Percentiles rank a stretch among this genome's conserved stretches.
Evolutionary conservation across 2,329 filamentous ascomycete species (phyloP).

Genomic region (Sclerotinia sclerotiorum): DNA sequence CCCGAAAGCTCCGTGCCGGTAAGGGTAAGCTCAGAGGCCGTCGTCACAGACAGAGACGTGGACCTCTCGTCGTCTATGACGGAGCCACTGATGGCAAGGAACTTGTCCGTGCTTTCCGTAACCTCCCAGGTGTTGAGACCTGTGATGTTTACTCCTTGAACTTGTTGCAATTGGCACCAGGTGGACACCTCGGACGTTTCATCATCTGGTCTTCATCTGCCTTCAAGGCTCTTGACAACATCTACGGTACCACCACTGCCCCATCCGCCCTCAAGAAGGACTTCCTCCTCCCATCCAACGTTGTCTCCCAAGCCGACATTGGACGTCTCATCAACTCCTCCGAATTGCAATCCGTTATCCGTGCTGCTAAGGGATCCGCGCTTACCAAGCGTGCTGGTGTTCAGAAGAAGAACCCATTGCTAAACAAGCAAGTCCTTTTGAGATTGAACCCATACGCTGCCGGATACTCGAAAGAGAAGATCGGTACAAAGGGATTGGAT

Average conservation of each 20-base stretch:
- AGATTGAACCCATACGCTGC: conserved; percentile 97
- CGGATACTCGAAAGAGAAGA: conserved; percentile 82
- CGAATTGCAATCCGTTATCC: conserved; percentile 95
- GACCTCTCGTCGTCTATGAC: conserved; percentile 97
- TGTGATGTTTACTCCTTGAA: conserved; percentile 91
- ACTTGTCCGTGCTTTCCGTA: conserved; percentile 93
- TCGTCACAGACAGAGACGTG: conserved; percentile 95
- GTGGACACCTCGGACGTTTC: conserved; percentile 98
- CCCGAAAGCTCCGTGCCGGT: conserved; percentile 94
- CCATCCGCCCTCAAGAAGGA: conserved; percentile 96
- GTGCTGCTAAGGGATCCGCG: conserved; percentile 85
- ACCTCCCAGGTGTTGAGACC: conserved; percentile 98
- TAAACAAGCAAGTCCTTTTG: conserved; percentile 98
- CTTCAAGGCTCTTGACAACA: conserved; percentile 92
- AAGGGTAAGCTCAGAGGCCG: conserved; percentile 99
- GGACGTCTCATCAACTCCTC: conserved; percentile 98
- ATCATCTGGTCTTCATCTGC: conserved; percentile 97
- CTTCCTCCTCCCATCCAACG: conserved; percentile 91
- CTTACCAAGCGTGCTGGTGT: conserved; percentile 85
- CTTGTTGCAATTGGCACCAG: conserved; percentile 98
- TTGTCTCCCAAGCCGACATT: conserved; percentile 92
- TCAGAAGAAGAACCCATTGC: conserved; percentile 99
- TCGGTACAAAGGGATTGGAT: conserved; percentile 69
- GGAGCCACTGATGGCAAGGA: conserved; percentile 93
- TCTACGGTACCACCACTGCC: conserved; percentile 92